These are phyloP conservation scores for Blastocystis sp. DNA, from an alignment of 352 stramenopile genomes.

Conservation along the genomic window DNA sequence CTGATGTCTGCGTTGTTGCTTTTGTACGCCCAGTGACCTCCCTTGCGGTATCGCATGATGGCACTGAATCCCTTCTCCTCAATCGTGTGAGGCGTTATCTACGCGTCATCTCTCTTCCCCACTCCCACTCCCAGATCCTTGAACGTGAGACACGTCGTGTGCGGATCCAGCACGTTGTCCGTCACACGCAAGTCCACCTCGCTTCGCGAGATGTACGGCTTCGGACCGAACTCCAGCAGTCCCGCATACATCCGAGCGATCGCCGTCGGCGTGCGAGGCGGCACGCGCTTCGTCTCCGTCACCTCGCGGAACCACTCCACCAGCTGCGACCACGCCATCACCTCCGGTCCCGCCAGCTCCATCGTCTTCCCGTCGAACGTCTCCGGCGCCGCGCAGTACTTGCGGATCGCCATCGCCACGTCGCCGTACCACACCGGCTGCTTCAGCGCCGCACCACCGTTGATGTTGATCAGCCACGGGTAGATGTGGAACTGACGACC, in stretches of 20 bases:
- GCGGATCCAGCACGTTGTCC: conserved; percentile 13
- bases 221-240: not conserved
- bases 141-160: not conserved
- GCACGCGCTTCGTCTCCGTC: not conserved
- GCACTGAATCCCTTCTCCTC: not conserved
- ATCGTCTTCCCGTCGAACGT: conserved; percentile 62
- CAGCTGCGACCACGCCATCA: conserved; percentile 90
- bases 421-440: not conserved
- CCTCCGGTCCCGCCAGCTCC: conserved; percentile 84
- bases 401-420: not conserved
- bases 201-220: not conserved
- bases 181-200: not conserved
- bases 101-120: not conserved
- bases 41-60: not conserved
- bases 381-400: not conserved
- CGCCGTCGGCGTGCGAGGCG: too few relatives aligned
- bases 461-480: conserved; percentile 74
- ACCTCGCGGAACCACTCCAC: conserved; percentile 60
- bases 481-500: conserved; percentile 62
- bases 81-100: not conserved
- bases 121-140: not conserved
- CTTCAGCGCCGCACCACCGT: not conserved
- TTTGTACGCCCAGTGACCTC: conserved; percentile 23
- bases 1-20: not conserved
- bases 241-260: conserved; percentile 80